Evolutionary conservation across 2,329 filamentous ascomycete species (phyloP).

Genomic region (Xylaria sp.): DNA sequence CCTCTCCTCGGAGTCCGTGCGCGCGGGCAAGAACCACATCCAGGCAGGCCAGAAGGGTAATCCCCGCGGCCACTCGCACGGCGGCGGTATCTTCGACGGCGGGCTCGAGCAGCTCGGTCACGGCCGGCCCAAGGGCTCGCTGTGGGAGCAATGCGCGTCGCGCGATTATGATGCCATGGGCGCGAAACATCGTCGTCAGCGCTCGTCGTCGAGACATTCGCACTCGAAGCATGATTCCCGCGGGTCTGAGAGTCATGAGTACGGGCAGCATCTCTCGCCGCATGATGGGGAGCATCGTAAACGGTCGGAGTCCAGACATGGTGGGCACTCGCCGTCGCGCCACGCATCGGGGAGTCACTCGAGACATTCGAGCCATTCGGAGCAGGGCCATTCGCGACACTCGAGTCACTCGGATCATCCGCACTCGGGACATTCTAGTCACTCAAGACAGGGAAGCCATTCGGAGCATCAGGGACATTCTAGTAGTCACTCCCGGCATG

Average conservation of each 20-base stretch:
- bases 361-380: no score
- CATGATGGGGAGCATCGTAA: no score
- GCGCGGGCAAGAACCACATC: conserved; percentile 73
- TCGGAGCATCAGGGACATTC: not conserved
- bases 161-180: conserved; percentile 53
- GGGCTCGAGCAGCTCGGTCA: conserved; percentile 43
- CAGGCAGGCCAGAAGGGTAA: conserved; percentile 36
- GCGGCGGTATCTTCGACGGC: conserved; percentile 35
- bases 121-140: conserved; percentile 53
- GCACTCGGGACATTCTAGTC: conserved; percentile 32
- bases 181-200: conserved; percentile 37
- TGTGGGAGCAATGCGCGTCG: conserved; percentile 58
- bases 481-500: not conserved
- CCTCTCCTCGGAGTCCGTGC: conserved; percentile 80
- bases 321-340: no score
- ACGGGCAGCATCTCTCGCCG: no score
- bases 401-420: conserved; percentile 20
- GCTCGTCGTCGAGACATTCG: conserved; percentile 27
- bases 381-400: no score
- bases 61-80: conserved; percentile 34
- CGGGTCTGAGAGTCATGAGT: no score
- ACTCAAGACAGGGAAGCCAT: no score
- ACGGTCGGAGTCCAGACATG: no score
- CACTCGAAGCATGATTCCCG: no score
- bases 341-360: no score